These are phyloP conservation scores for Poa annua DNA, from an alignment of 176 grass and related monocot species.

Conservation along the genomic window DNA sequence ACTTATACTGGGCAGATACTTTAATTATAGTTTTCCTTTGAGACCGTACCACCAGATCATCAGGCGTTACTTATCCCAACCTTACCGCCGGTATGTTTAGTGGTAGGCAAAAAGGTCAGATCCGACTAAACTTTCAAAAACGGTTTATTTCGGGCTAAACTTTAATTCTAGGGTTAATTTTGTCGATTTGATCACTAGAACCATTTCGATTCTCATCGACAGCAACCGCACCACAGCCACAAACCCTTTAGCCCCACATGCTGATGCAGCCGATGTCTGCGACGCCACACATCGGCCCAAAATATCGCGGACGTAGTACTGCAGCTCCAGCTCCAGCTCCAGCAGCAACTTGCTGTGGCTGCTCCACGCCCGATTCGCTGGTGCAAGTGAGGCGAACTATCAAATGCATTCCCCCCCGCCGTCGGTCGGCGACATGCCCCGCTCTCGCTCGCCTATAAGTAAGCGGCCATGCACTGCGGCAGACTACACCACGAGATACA, in stretches of 20 bases:
- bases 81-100: too few species aligned
- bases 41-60: too few species aligned
- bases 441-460: conserved; percentile 37
- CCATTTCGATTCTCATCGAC: not conserved
- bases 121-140: too few species aligned
- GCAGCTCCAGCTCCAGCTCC: not conserved
- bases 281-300: not conserved
- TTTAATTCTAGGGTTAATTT: too few species aligned
- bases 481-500: not conserved
- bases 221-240: conserved; percentile 25
- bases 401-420: not conserved
- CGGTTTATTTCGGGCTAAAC: too few species aligned
- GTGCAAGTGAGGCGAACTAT: conserved; percentile 43
- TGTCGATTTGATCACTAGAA: too few species aligned
- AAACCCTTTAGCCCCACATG: not conserved
- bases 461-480: conserved; percentile 17
- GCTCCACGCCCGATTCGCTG: not conserved
- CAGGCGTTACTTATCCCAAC: too few species aligned
- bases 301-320: conserved; percentile 4
- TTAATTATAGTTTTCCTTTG: too few species aligned
- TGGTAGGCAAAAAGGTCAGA: too few species aligned
- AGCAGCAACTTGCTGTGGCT: not conserved
- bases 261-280: conserved; percentile 4
- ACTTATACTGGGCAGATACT: too few species aligned
- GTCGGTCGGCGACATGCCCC: not conserved